Conservation (phyloP, 768 basidiomycete genomes). For the Xerocomellus amylosporus region DNA sequence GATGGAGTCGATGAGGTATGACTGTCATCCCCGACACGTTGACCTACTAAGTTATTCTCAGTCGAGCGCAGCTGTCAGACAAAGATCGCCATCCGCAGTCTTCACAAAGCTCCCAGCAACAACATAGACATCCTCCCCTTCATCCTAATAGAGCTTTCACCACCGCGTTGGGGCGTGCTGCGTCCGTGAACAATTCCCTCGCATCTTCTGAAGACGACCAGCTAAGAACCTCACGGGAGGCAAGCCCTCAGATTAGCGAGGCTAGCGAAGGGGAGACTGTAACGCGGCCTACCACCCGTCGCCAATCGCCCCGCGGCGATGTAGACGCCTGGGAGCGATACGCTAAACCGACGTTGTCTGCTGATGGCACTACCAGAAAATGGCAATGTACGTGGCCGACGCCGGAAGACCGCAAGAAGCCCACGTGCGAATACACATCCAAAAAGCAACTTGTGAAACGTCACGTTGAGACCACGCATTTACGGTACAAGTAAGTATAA, state of each 20-base stretch:
- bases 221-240: constrained; percentile 28
- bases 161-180: constrained; percentile 9
- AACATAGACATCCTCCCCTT: constrained; percentile 4
- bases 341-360: constrained; percentile 32
- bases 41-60: constrained; percentile 13
- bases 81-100: constrained; percentile 10
- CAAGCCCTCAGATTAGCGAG: constrained; percentile 31
- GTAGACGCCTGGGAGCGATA: constrained; percentile 34
- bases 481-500: constrained; percentile 54
- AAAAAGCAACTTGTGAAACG: constrained; percentile 69
- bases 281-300: constrained; percentile 17
- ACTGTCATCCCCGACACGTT: not conserved
- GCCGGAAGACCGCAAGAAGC: constrained; percentile 30
- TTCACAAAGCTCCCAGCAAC: constrained; percentile 14
- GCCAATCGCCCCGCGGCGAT: constrained; percentile 28
- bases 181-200: constrained; percentile 18
- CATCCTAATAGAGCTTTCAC: constrained; percentile 8
- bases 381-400: constrained; percentile 44
- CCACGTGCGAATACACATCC: constrained; percentile 41
- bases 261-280: constrained; percentile 26
- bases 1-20: constrained; percentile 30
- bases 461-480: constrained; percentile 61
- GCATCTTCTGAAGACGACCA: constrained; percentile 33
- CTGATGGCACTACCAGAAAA: constrained; percentile 35
- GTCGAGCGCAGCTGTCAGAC: constrained; percentile 24